Percentiles rank a stretch among this genome's conserved stretches.
phyloP scores from a whole-genome alignment of 2,329 filamentous ascomycete genomes.

The Aschersonia sp. region DNA sequence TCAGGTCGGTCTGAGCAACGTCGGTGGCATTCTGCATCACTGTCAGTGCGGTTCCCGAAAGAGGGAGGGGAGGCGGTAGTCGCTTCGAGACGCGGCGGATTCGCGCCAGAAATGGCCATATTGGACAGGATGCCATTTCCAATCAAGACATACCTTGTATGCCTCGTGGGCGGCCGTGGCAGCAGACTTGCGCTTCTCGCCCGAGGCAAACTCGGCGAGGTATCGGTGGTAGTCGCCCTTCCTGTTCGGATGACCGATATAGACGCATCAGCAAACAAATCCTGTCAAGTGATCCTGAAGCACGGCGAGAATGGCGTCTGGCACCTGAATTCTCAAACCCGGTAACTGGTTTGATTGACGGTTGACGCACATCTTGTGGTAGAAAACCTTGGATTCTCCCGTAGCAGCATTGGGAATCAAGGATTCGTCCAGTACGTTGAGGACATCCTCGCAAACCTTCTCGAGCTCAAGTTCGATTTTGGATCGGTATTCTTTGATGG shows the following conservation, averaged over 20 bases:
- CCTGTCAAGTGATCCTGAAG: no score
- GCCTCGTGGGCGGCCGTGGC: constrained; percentile 82
- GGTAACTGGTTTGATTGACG: background rate
- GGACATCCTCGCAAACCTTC: constrained; percentile 95
- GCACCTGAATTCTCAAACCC: no score
- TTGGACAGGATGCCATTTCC: background rate
- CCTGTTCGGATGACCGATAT: constrained; percentile 32
- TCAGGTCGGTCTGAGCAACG: constrained; percentile 93
- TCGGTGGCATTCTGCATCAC: constrained; percentile 80
- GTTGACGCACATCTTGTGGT: constrained; percentile 91
- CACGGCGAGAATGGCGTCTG: no score
- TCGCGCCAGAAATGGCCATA: no score
- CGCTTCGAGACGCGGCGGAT: no score
- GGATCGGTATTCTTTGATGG: constrained; percentile 93
- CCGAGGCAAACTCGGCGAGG: constrained; percentile 82
- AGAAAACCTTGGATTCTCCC: constrained; percentile 99
- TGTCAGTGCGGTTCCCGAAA: constrained; percentile 1
- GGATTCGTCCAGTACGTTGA: constrained; percentile 83
- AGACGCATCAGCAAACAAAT: constrained; percentile 2
- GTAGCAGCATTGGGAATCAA: constrained; percentile 92
- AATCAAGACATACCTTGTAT: constrained; percentile 63
- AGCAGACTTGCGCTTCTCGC: constrained; percentile 82
- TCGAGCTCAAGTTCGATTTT: constrained; percentile 97
- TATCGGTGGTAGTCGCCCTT: constrained; percentile 97
- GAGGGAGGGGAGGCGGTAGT: constrained; percentile 2